Evolutionary conservation across 1,284 basidiomycete genomes (phyloP).

Genomic region (Cutaneotrichosporon cavernicola): DNA sequence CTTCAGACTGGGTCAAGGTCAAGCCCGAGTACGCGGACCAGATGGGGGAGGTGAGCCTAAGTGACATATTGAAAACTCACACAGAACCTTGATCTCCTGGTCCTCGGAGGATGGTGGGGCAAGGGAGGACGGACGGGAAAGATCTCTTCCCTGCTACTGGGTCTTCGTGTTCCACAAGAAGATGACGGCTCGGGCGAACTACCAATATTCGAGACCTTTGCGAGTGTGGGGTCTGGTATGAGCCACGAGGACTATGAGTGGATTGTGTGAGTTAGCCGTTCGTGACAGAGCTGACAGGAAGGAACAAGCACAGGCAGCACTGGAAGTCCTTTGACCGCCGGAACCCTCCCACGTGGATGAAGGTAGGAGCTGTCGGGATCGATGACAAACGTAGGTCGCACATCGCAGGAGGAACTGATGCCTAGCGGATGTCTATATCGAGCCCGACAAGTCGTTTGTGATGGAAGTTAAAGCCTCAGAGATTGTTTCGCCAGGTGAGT

Average conservation of each 20-base stretch:
- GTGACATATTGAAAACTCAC: constrained; percentile 3
- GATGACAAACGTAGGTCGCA: constrained; percentile 52
- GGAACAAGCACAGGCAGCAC: constrained; percentile 48
- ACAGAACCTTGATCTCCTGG: constrained; percentile 82
- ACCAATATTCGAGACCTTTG: constrained; percentile 65
- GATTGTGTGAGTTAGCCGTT: constrained; percentile 52
- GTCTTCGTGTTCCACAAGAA: constrained; percentile 48
- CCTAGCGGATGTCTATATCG: constrained; percentile 54
- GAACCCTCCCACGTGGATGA: constrained; percentile 47
- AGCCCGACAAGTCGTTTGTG: constrained; percentile 58
- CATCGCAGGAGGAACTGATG: constrained; percentile 2
- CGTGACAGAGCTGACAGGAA: constrained; percentile 11
- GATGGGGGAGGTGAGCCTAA: constrained; percentile 39
- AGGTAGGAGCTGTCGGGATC: constrained; percentile 37
- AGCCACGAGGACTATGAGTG: constrained; percentile 79
- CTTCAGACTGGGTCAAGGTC: constrained; percentile 89
- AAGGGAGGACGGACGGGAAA: constrained; percentile 53
- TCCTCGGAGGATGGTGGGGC: constrained; percentile 63
- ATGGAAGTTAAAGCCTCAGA: constrained; percentile 87
- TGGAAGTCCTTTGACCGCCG: constrained; percentile 50
- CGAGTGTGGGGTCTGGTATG: constrained; percentile 81
- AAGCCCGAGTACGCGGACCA: constrained; percentile 74
- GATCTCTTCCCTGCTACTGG: constrained; percentile 54
- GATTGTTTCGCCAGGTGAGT: constrained; percentile 67
- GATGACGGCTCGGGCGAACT: constrained; percentile 60